Evolutionary conservation across 345 rosid species (phyloP).

Genomic region (Moricandia arvensis): DNA sequence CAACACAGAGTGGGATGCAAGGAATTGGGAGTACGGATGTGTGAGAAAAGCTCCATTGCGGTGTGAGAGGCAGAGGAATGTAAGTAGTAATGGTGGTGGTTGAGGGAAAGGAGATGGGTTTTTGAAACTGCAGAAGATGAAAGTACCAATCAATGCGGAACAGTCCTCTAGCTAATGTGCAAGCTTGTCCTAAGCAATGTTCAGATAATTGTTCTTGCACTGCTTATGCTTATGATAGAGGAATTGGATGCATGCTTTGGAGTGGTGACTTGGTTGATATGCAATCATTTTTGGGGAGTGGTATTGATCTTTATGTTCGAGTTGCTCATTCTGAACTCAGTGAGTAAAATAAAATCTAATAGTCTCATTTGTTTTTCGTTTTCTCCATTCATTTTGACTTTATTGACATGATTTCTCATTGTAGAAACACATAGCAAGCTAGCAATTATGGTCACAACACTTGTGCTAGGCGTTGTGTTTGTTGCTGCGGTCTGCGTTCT

Average conservation of each 20-base stretch:
- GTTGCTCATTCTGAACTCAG: constrained; percentile 47
- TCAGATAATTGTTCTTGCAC: constrained; percentile 49
- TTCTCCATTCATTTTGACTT: not conserved
- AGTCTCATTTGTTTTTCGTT: not conserved
- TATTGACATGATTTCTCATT: not conserved
- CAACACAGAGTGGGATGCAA: constrained; percentile 39
- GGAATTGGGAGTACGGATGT: constrained; percentile 59
- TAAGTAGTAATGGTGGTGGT: constrained; percentile 1
- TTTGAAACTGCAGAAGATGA: constrained; percentile 37
- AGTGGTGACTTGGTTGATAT: constrained; percentile 40
- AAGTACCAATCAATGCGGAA: constrained; percentile 45
- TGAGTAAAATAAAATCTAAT: constrained; percentile 10
- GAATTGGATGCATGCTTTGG: constrained; percentile 55
- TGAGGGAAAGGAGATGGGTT: constrained; percentile 44
- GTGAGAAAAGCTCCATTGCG: constrained; percentile 36
- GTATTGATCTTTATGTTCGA: constrained; percentile 45
- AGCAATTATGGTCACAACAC: constrained; percentile 16
- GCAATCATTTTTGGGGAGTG: constrained; percentile 18
- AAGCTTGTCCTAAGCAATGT: constrained; percentile 43
- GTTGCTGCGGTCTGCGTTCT: constrained; percentile 14
- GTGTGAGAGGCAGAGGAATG: constrained; percentile 36
- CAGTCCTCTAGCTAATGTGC: constrained; percentile 15
- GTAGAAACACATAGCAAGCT: constrained; percentile 21
- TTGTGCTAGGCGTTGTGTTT: not conserved
- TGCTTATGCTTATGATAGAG: constrained; percentile 49